A percentile compares a stretch with the other conserved stretches of the same genome.
Conservation (phyloP, 106 monocot species). For the Acorus gramineus region DNA sequence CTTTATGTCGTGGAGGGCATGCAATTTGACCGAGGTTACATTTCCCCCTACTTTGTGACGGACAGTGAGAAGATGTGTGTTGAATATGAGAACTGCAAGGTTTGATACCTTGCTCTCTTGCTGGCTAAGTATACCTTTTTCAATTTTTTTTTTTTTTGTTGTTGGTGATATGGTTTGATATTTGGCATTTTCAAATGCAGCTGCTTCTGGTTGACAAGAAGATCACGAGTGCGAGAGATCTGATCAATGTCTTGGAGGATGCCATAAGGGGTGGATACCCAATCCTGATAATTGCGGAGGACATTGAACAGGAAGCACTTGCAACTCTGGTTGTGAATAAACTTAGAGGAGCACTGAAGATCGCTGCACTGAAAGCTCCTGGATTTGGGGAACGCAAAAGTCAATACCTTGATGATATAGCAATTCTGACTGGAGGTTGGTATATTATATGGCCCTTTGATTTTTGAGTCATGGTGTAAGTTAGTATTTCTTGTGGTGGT, state of each 20-base stretch:
- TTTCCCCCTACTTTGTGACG: slow-evolving; percentile 95
- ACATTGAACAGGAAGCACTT: slow-evolving; percentile 94
- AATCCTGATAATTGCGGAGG: slow-evolving; percentile 80
- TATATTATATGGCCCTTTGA: not conserved
- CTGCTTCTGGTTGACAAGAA: slow-evolving; percentile 95
- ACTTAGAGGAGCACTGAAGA: slow-evolving; percentile 85
- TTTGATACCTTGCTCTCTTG: slow-evolving; percentile 6
- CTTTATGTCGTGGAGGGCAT: slow-evolving; percentile 96
- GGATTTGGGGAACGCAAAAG: slow-evolving; percentile 98
- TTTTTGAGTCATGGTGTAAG: too few relatives aligned
- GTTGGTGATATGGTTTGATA: not conserved
- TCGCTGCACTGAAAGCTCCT: slow-evolving; percentile 96
- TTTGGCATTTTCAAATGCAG: slow-evolving; percentile 18
- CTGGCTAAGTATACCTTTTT: not conserved
- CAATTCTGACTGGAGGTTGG: slow-evolving; percentile 84
- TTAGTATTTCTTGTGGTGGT: too few relatives aligned
- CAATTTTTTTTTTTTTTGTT: not conserved
- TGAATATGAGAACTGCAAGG: slow-evolving; percentile 98
- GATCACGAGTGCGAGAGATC: slow-evolving; percentile 87
- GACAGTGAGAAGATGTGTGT: slow-evolving; percentile 93
- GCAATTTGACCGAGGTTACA: slow-evolving; percentile 97
- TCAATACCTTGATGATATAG: slow-evolving; percentile 93
- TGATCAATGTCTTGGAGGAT: slow-evolving; percentile 81
- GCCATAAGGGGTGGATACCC: slow-evolving; percentile 90
- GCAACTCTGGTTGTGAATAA: slow-evolving; percentile 94